Percentiles rank a stretch among this genome's conserved stretches.
phyloP scores from a whole-genome alignment of 805 yeast genomes.

The Saturnispora gosingensis region DNA sequence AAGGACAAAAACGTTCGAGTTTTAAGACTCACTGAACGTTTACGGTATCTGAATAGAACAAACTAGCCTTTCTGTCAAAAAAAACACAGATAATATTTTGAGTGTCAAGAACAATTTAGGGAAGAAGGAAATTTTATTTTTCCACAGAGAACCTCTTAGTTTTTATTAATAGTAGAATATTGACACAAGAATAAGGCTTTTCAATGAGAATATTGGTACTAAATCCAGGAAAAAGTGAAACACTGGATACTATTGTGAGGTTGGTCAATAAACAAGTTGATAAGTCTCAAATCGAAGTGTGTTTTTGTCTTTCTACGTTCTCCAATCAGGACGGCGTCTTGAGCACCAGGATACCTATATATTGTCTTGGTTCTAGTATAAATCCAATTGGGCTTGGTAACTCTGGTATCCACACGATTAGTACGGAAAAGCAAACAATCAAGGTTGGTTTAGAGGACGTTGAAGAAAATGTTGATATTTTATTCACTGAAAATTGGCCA shows the following conservation, averaged over 20 bases:
- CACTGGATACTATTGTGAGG: background rate
- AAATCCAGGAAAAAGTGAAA: background rate
- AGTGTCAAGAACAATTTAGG: background rate
- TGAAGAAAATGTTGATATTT: constrained; percentile 33
- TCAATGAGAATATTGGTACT: constrained; percentile 3
- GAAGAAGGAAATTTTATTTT: background rate
- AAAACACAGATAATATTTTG: background rate
- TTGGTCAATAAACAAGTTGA: background rate
- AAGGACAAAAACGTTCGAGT: background rate
- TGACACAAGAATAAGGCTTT: background rate
- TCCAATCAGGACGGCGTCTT: background rate
- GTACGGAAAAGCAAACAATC: background rate
- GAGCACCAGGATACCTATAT: constrained; percentile 1
- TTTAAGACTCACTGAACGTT: too few relatives aligned
- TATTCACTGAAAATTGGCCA: constrained; percentile 58
- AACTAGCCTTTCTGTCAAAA: background rate
- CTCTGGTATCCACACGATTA: background rate
- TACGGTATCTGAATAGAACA: background rate
- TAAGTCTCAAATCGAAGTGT: constrained; percentile 1
- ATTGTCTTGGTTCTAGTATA: background rate
- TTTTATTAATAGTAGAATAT: background rate
- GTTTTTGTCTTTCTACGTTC: background rate
- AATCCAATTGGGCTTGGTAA: background rate
- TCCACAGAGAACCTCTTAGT: background rate
- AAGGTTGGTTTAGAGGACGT: background rate